Percentiles rank a stretch among this genome's conserved stretches.
Evolutionary conservation across 108 stramenopile genomes (phyloP).

Genomic region (Skeletonema tropicum): DNA sequence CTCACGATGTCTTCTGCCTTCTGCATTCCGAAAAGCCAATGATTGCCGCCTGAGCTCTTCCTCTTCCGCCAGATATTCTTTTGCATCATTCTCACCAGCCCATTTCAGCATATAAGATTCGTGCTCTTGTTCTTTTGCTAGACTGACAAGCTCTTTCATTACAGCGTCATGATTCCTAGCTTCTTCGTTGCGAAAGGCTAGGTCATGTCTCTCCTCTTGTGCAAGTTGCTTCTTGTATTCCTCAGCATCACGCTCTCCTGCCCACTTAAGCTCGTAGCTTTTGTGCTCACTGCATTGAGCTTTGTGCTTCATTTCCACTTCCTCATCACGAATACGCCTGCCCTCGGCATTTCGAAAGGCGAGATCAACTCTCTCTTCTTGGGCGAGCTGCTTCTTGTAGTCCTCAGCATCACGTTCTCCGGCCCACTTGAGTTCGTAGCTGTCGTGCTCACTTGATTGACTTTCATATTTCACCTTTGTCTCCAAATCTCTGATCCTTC

Average conservation of each 20-base stretch:
- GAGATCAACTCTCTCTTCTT: constrained; percentile 67
- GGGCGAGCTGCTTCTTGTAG: constrained; percentile 56
- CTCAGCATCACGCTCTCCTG: constrained; percentile 72
- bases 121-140: constrained; percentile 74
- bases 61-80: constrained; percentile 59
- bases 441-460: constrained; percentile 55
- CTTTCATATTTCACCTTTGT: constrained; percentile 31
- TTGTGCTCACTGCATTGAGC: constrained; percentile 54
- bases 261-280: constrained; percentile 77
- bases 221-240: constrained; percentile 58
- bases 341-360: constrained; percentile 69
- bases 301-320: constrained; percentile 25
- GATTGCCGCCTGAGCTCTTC: constrained; percentile 75
- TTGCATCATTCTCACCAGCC: constrained; percentile 79
- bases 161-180: constrained; percentile 62
- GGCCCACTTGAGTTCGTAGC: constrained; percentile 75
- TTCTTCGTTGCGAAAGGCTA: constrained; percentile 67
- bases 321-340: constrained; percentile 38
- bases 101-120: constrained; percentile 83
- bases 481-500: constrained; percentile 41
- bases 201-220: constrained; percentile 65
- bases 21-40: constrained; percentile 64
- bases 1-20: constrained; percentile 59
- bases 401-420: constrained; percentile 72
- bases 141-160: constrained; percentile 70